Evolutionary conservation across 208 protist species (phyloP).

Genomic region (Vickermania spadyakhi): DNA sequence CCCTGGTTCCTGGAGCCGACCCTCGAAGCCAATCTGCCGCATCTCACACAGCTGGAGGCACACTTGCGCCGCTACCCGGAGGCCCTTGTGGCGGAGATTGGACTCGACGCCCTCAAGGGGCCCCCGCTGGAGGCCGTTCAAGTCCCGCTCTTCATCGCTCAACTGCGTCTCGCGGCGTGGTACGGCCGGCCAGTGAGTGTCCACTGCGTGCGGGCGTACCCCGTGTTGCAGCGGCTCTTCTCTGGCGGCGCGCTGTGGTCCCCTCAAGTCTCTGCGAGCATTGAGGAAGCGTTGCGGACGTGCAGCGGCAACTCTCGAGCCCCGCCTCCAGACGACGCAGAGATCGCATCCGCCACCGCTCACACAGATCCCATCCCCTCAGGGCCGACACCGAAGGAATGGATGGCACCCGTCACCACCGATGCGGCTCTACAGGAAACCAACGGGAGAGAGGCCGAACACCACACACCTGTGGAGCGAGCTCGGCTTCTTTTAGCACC

Average conservation of each 20-base stretch:
- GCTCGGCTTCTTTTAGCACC: too few species aligned
- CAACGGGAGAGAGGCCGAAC: too few species aligned
- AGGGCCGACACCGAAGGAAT: too few species aligned
- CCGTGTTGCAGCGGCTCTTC: conserved; percentile 41
- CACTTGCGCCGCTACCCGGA: conserved; percentile 22
- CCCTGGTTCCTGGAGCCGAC: conserved; percentile 52
- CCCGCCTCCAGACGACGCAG: neutral
- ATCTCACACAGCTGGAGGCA: conserved; percentile 24
- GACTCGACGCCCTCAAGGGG: conserved; percentile 71
- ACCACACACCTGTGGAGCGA: too few species aligned
- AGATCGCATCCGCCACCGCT: neutral
- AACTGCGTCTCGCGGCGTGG: conserved; percentile 48
- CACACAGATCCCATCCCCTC: neutral
- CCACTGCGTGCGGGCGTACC: conserved; percentile 77
- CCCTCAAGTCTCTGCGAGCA: too few species aligned
- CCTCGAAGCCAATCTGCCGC: neutral
- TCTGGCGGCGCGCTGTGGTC: neutral
- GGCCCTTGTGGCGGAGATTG: conserved; percentile 78
- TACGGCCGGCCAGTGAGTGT: conserved; percentile 57
- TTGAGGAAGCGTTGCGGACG: too few species aligned
- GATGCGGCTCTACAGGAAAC: too few species aligned
- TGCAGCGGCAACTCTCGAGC: neutral
- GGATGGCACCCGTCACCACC: too few species aligned
- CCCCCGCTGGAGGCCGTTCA: conserved; percentile 26
- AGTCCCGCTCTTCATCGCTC: conserved; percentile 27